A percentile compares a stretch with the other conserved stretches of the same genome.
Evolutionary conservation across 495 filamentous ascomycete species (phyloP).

Genomic region (Trypethelium eluteriae): DNA sequence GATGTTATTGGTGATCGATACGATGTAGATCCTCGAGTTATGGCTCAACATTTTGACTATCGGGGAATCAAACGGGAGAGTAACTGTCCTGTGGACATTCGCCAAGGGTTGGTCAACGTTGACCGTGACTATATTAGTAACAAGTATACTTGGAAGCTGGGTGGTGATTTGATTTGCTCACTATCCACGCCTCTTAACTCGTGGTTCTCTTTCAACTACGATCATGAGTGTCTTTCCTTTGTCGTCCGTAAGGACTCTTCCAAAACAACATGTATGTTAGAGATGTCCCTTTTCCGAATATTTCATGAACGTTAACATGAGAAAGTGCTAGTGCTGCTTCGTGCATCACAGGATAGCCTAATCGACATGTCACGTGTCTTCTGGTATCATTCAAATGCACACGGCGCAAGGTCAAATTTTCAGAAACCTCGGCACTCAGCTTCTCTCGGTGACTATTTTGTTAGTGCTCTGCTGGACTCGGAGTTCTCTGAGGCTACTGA

Average conservation of each 20-base stretch:
- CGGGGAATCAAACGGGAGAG: neutral
- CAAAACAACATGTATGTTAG: neutral
- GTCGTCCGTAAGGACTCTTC: neutral
- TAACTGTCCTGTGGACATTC: neutral
- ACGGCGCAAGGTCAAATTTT: neutral
- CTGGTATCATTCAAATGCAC: neutral
- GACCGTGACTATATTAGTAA: neutral
- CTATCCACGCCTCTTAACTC: neutral
- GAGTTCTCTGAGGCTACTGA: neutral
- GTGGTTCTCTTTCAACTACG: constrained; percentile 2
- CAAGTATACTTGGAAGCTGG: neutral
- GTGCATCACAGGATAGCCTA: neutral
- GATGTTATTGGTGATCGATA: neutral
- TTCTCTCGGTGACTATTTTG: neutral
- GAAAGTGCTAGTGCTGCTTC: neutral
- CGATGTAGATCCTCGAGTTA: neutral
- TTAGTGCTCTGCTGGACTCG: neutral
- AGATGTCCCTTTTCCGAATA: neutral
- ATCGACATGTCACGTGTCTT: neutral
- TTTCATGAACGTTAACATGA: neutral
- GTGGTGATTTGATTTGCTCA: neutral
- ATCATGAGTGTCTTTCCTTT: neutral
- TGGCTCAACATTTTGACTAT: neutral
- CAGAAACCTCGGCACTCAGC: neutral
- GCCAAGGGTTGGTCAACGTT: neutral